Percentiles rank a stretch among this genome's conserved stretches.
Conservation (phyloP, 768 basidiomycete species). For the Trametes meyenii region DNA sequence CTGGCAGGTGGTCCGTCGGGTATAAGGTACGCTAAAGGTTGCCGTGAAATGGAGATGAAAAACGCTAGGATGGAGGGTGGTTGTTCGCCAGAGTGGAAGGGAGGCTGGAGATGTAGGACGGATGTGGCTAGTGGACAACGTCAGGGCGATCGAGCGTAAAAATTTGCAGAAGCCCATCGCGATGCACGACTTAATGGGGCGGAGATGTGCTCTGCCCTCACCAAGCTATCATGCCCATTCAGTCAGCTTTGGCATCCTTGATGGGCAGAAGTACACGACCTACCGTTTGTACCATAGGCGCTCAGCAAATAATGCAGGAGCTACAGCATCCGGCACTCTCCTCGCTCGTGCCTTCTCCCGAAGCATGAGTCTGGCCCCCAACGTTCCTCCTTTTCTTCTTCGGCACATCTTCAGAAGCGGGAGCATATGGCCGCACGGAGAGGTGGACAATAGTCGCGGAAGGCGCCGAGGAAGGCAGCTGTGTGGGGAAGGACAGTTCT, state of each 20-base stretch:
- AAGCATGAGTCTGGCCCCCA: constrained; percentile 19
- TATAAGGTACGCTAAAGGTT: constrained; percentile 23
- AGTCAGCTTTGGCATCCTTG: neutral
- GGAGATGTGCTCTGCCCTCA: neutral
- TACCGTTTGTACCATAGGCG: neutral
- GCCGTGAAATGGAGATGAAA: constrained; percentile 1
- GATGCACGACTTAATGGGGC: neutral
- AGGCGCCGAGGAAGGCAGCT: constrained; percentile 33
- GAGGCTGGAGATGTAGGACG: neutral
- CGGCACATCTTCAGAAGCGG: constrained; percentile 50
- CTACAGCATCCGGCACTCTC: constrained; percentile 39
- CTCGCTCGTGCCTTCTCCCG: constrained; percentile 27
- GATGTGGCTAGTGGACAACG: too few species aligned
- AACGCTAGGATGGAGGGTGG: neutral
- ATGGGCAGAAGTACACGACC: neutral
- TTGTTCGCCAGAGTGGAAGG: too few species aligned
- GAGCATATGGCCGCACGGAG: constrained; percentile 64
- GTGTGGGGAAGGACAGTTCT: constrained; percentile 38
- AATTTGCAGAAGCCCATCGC: constrained; percentile 2
- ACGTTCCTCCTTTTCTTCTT: constrained; percentile 51
- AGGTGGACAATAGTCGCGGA: constrained; percentile 73
- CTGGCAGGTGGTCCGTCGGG: constrained; percentile 8
- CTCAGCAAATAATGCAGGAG: constrained; percentile 44
- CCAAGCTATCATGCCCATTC: neutral
- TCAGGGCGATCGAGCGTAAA: neutral